phyloP scores from a whole-genome alignment of 805 yeast genomes.

The Ogataea zsoltii region DNA sequence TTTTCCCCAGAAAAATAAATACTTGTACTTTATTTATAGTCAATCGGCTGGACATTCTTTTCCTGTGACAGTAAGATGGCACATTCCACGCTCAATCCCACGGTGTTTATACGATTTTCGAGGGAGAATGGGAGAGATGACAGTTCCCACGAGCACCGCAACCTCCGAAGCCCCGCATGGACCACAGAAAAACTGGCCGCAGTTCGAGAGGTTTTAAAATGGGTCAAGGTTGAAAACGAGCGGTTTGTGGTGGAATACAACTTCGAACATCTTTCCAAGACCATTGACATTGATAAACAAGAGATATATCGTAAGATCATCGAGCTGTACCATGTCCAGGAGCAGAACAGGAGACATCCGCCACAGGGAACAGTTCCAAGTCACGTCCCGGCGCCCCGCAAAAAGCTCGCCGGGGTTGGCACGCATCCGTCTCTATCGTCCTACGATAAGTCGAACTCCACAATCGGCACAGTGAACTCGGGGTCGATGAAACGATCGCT shows the following conservation, averaged over 20 bases:
- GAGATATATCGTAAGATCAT: conserved; percentile 26
- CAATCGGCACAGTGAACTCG: conserved; percentile 9
- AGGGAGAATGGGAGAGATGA: neutral
- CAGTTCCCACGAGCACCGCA: neutral
- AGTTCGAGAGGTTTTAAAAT: conserved; percentile 16
- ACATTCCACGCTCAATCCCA: conserved; percentile 2
- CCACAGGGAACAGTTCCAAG: neutral
- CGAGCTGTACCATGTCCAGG: conserved; percentile 21
- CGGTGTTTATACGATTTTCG: conserved; percentile 10
- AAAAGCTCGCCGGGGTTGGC: neutral
- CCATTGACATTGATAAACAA: conserved; percentile 13
- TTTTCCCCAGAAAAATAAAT: too few relatives aligned
- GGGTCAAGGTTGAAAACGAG: conserved; percentile 17
- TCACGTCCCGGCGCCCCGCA: neutral
- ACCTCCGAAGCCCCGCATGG: conserved; percentile 15
- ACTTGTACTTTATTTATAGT: too few relatives aligned
- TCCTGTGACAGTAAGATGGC: neutral
- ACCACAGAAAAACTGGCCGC: conserved; percentile 13
- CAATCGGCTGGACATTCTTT: neutral
- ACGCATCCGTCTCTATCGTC: neutral
- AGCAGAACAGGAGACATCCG: neutral
- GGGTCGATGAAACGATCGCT: conserved; percentile 13
- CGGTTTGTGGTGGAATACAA: conserved; percentile 19
- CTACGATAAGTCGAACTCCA: conserved; percentile 9
- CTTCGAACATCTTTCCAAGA: conserved; percentile 21